Evolutionary conservation across 768 basidiomycete genomes (phyloP).

Genomic region (Favolaschia claudopus): DNA sequence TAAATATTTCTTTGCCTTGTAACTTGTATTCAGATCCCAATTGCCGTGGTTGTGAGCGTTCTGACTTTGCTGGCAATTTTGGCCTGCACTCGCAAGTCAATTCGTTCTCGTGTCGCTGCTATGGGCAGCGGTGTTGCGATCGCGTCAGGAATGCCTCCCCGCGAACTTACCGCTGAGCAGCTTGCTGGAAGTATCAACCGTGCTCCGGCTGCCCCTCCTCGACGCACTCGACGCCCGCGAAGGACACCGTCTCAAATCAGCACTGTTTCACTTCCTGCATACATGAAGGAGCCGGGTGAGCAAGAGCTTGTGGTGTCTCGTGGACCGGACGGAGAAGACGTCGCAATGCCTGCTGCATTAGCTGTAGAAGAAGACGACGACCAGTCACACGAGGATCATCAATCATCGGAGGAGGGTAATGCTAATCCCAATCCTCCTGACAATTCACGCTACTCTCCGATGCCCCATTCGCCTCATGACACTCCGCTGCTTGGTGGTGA

Average conservation of each 20-base stretch:
- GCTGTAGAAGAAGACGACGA: slow-evolving; percentile 36
- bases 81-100: slow-evolving; percentile 30
- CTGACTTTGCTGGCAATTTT: slow-evolving; percentile 30
- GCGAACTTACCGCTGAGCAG: slow-evolving; percentile 65
- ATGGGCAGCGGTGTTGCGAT: slow-evolving; percentile 22
- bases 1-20: neutral
- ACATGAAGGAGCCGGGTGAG: slow-evolving; percentile 87
- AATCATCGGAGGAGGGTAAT: slow-evolving; percentile 10
- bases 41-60: slow-evolving; percentile 40
- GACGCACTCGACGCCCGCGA: slow-evolving; percentile 47
- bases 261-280: slow-evolving; percentile 77
- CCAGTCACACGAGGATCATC: slow-evolving; percentile 13
- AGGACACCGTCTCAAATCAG: slow-evolving; percentile 85
- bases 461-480: slow-evolving; percentile 49
- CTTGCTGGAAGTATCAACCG: slow-evolving; percentile 56
- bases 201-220: slow-evolving; percentile 28
- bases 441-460: slow-evolving; percentile 47
- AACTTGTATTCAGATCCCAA: slow-evolving; percentile 28
- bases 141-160: slow-evolving; percentile 18
- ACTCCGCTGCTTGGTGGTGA: slow-evolving; percentile 50
- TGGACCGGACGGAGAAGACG: slow-evolving; percentile 63
- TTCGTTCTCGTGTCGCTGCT: slow-evolving; percentile 15
- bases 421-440: slow-evolving; percentile 26
- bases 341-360: slow-evolving; percentile 49
- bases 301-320: slow-evolving; percentile 77